Conservation (phyloP, 192 early-diverging fungal species). For the Pilobolus umbonatus region DNA sequence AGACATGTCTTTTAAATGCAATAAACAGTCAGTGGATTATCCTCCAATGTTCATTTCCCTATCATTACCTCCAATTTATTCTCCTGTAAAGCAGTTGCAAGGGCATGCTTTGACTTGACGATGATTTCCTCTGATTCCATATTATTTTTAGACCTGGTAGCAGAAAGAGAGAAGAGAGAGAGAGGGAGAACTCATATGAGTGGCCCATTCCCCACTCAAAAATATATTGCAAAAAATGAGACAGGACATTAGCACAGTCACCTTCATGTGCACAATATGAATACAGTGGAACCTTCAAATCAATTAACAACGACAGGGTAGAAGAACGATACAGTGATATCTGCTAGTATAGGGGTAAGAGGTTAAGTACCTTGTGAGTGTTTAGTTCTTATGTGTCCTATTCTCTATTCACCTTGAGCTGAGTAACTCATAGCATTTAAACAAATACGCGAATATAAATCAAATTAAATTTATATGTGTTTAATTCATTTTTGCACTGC, state of each 20-base stretch:
- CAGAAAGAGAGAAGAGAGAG: neutral
- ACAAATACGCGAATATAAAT: no score
- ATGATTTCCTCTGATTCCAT: slow-evolving; percentile 23
- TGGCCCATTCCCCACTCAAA: neutral
- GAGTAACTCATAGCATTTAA: no score
- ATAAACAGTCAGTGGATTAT: neutral
- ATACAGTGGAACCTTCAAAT: neutral
- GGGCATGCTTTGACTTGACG: slow-evolving; percentile 23
- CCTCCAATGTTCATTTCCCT: neutral
- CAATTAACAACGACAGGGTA: no score
- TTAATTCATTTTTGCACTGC: no score
- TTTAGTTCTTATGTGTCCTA: no score
- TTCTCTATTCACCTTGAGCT: no score
- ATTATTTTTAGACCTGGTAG: neutral
- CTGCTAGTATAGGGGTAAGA: neutral
- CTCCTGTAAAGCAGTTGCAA: slow-evolving; percentile 8
- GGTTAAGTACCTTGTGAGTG: neutral
- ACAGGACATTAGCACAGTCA: neutral
- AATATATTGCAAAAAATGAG: neutral
- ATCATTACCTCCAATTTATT: slow-evolving; percentile 14
- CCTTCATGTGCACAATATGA: neutral
- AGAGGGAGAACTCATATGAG: neutral
- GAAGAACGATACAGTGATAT: neutral
- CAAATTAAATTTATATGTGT: no score
- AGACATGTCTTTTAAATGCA: neutral